Evolutionary conservation across 192 early-diverging fungal species (phyloP).

Genomic region (Coemansia sp.): DNA sequence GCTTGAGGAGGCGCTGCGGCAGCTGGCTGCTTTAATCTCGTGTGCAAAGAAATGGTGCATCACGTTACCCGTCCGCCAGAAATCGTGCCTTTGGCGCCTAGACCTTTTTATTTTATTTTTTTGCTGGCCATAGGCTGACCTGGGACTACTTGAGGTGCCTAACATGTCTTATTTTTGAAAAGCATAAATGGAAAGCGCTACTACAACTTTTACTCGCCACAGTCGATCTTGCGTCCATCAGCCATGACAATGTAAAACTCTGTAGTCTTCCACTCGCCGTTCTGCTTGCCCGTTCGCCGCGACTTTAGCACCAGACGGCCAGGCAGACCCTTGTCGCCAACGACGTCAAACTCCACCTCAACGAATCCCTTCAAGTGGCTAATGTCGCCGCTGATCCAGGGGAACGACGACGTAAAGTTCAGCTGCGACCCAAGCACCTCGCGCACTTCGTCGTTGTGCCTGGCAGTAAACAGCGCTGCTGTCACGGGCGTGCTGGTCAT

Average conservation of each 20-base stretch:
- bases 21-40: not conserved
- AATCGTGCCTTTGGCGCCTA: not conserved
- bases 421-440: conserved; percentile 40
- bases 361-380: conserved; percentile 55
- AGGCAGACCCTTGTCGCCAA: conserved; percentile 36
- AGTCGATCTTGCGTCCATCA: conserved; percentile 46
- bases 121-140: not conserved
- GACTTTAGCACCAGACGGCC: conserved; percentile 48
- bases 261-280: conserved; percentile 50
- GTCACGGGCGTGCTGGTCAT: conserved; percentile 56
- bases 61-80: not conserved
- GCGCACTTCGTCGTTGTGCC: conserved; percentile 44
- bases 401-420: conserved; percentile 47
- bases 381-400: conserved; percentile 55
- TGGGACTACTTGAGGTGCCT: not conserved
- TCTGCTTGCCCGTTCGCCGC: conserved; percentile 48
- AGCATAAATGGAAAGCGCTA: not conserved
- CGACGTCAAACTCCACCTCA: conserved; percentile 49
- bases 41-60: not conserved
- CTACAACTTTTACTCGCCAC: conserved; percentile 11
- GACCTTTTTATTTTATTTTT: not conserved
- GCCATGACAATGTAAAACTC: conserved; percentile 43
- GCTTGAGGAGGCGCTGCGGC: not conserved
- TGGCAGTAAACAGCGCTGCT: conserved; percentile 47
- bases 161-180: not conserved